Evolutionary conservation across 352 stramenopile genomes (phyloP), one percentile per base, ranked within the genome.

Genomic region (Phytophthora crassamura): DNA sequence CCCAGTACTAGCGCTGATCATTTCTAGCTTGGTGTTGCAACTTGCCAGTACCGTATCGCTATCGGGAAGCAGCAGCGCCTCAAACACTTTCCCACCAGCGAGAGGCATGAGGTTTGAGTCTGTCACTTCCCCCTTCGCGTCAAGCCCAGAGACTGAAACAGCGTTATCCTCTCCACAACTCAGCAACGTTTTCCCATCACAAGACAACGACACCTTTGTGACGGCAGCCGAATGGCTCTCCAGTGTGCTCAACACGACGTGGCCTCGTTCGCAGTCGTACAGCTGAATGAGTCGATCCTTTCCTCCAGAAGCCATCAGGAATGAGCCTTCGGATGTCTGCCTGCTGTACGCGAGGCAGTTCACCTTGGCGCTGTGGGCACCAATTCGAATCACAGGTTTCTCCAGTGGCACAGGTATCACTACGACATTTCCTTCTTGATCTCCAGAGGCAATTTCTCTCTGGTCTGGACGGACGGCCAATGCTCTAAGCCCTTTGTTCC

Each of bases 241-340:
- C 33, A 97, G 54, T n/a, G 81, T 96, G 12, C 53, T 64, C 11
- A 89, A 15, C 0, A 78, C 69, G 6, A 47, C 50, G 55, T 74
- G 74, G 0, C 36, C 59, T 34, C 70, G 79, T 16, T 58, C 62
- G 40, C 75, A 84, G 59, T 96, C 85, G 41, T 93, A 94, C 2
- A 98, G 58, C 25, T 95, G 87, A 7, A 97, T 77, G 14, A 97
- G 62, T 9, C 80, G 75, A 54, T 98, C 92, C 25, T 89, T 73
- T 18, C 89, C 83, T 7, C 82, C 88, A 30, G 90, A 88, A 3
- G 78, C 89, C 62, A 98, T 76, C 11, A 91, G 56, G 35, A 66
- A 51, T 12, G 56, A 59, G 10, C 39, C 32, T 62, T 52, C 43
- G 9, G 45, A 34, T 18, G 45, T 49, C 14, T 76, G n/a, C 4